Base-by-base conservation (phyloP, 768 basidiomycete genomes). In the Daedaleopsis sinensis region DNA sequence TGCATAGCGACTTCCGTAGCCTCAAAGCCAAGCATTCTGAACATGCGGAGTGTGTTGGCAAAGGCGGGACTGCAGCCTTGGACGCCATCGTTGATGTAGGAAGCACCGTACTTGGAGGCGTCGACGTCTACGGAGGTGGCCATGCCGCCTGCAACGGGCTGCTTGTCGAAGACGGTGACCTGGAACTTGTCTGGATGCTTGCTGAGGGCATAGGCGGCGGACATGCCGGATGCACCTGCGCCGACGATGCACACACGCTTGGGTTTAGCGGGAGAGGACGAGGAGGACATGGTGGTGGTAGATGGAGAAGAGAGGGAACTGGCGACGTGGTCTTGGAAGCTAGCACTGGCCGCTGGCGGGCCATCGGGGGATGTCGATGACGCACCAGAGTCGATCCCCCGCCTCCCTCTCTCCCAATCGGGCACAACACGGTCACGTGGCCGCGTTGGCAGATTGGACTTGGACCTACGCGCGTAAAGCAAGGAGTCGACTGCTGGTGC, bases 61-160 rank as follows among this genome's bases (percentile, higher is more conserved):
- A 76, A 77, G n/a, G 70, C 67, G 3, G 74, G 77, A 49, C 70
- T 74, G 62, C 72, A 75, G 1, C 73, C 74, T 58, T 74, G 73
- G 1, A 76, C 77, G 11, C 72, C 73, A 57, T 76, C 76, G 59
- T 77, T 76, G 67, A 78, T 76, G 62, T 73, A 74, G 18, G 65
- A 54, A 10, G 74, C 76, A 16, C 73, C 74, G 59, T 67, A 76
- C 52, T 68, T 68, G 37, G 55, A 59, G 15, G 67, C 27, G 54
- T 76, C 73, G 57, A 76, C 68, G 44, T 69, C 61, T 21, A 75
- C 66, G 27, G 73, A 76, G 27, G 73, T 77, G 10, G 75, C 77
- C 72, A 75, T 74, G 10, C 74, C 74, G 1, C 71, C 74, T 0
- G 71, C 58, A 24, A 71, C 65, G 32, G 51, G 43, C 57, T 67